Base-by-base conservation (phyloP, 495 filamentous ascomycete species). In the Aspergillus sclerotioniger region DNA sequence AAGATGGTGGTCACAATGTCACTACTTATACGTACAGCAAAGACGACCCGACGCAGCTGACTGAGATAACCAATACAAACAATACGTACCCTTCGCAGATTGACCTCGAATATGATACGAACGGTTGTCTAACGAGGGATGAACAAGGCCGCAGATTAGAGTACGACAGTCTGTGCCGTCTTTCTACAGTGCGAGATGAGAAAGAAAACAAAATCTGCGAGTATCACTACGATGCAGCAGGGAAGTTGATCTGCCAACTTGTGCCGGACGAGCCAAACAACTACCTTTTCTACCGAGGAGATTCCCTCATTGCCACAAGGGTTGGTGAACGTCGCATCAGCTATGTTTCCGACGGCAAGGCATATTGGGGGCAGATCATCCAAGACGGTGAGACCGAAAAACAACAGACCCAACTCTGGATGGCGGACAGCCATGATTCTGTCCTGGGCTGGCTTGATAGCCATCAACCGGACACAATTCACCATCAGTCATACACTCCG, bases 191-290 rank as follows among this genome's bases (percentile, higher is more conserved):
- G 3, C 16, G 16, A 3, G 54, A 57, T 25, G 32, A 4, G 4
- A 10, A 35, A 1, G 13, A 17, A 10, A 8, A 28, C 3, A 12
- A 47, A 15, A 4, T 51, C n/a, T 33, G 56, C 19, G 3, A 58
- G 25, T 58, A 58, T 28, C 28, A n/a, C 2, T 58, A 58, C 56
- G 56, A 58, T 19, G 48, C 37, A 13, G 1, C 45, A 15, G 54
- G 46, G 1, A 21, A 33, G 10, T 28, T 57, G 8, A 19, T 41
- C 44, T 51, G 45, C 32, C 54, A 57, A 20, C 8, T 15, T 6
- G 31, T 57, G 2, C 54, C 54, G 2, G 46, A 20, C 6, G 8
- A 50, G 25, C 21, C 33, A 6, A 37, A 52, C 41, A 33, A 16
- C 15, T 21, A 53, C 15, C 19, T 53, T n/a, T 33, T 8, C 17